Base-by-base conservation (phyloP, 352 stramenopile genomes). In the Pseudoperonospora humuli region DNA sequence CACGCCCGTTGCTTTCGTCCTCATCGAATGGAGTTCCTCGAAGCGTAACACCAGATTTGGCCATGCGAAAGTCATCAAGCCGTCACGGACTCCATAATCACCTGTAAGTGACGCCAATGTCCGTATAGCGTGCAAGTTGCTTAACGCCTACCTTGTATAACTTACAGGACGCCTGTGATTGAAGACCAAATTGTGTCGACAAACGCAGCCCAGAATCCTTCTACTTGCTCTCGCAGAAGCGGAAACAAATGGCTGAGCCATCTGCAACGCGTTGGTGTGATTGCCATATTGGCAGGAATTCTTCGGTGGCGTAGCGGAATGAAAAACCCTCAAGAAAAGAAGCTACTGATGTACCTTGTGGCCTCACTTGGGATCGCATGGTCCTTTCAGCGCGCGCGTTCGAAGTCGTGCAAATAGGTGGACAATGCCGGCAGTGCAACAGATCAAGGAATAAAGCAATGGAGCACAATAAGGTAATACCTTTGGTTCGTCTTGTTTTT, bases 341-440 rank as follows among this genome's bases (percentile, higher is more conserved):
- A 67, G 32, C 27, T 84, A 17, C 31, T 84, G 24, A 71, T 75
- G 55, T 87, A 87, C 19, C 35, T 84, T 3, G 38, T 86, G 17
- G 72, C 62, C 3, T 84, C 71, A n/a, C 54, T 86, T n/a, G 68
- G 60, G 2, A 54, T 75, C 3, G 65, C 63, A 6, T 86, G 68
- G 62, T 77, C 75, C 0, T 72, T 86, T 15, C 58, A 73, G 13
- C 64, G 57, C 10, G 23, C 76, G 20, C 75, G 75, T 13, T 52
- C 50, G 18, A 83, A 75, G 27, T 40, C 68, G 27, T 32, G 37
- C 25, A 61, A 69, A 40, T 59, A 50, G 48, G 13, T 10, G 7
- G 26, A 29, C 26, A 4, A 29, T 26, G 7, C 23, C 23, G 23
- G 7, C 23, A 20, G 23, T 24, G n/a, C 10, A 31, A 13, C 18